Conservation (phyloP, 169 alveolate genomes). For the Plasmodium vivax region DNA sequence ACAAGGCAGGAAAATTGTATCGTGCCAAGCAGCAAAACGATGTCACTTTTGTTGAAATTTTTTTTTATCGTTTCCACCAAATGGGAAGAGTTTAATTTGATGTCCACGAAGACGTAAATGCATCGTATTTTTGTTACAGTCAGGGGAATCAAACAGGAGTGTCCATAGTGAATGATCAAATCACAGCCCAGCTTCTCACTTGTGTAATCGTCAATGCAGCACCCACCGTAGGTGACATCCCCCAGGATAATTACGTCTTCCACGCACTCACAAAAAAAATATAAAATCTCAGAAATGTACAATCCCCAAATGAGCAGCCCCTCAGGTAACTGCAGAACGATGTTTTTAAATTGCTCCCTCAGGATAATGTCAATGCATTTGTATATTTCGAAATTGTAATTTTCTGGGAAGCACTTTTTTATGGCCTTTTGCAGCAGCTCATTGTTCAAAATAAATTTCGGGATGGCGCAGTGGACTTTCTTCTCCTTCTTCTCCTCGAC, state of each 20-base stretch:
- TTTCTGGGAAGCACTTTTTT: conserved; percentile 91
- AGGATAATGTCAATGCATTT: conserved; percentile 92
- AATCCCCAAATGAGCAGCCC: conserved; percentile 92
- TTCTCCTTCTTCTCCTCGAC: conserved; percentile 6
- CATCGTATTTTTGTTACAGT: conserved; percentile 86
- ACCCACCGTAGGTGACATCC: conserved; percentile 99
- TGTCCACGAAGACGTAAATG: conserved; percentile 97
- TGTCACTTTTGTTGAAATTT: conserved; percentile 80
- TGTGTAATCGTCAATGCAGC: conserved; percentile 99
- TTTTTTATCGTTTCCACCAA: conserved; percentile 88
- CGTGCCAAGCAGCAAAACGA: conserved; percentile 91
- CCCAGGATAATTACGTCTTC: conserved; percentile 82
- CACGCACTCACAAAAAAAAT: conserved; percentile 84
- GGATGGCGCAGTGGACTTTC: conserved; percentile 65
- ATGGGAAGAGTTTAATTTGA: conserved; percentile 91
- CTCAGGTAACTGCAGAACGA: conserved; percentile 98
- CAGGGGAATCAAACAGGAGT: conserved; percentile 97
- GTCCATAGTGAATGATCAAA: conserved; percentile 98
- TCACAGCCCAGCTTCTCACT: conserved; percentile 93
- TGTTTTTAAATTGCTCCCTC: conserved; percentile 84
- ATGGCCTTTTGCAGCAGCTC: conserved; percentile 83
- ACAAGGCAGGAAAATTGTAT: conserved; percentile 88
- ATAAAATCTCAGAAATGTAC: conserved; percentile 92
- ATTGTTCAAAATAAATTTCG: conserved; percentile 66
- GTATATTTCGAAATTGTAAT: conserved; percentile 96